Evolutionary conservation across 352 stramenopile genomes (phyloP), one percentile per base, ranked within the genome.

Genomic region (Lagenidium sp.): DNA sequence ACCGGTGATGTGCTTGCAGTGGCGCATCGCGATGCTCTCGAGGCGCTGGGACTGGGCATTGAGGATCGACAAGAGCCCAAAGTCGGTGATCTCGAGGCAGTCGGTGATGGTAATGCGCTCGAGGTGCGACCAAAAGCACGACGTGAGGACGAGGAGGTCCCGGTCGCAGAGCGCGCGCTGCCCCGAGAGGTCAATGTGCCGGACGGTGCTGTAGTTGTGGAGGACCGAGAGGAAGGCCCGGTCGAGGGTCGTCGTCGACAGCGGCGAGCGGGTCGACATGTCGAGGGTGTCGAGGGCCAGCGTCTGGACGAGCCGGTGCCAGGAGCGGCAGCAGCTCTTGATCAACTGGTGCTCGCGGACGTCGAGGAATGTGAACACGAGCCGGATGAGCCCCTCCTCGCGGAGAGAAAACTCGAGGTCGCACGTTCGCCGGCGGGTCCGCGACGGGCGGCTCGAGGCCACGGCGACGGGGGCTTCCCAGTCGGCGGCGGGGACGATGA

Each of bases 1-100:
- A 18, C 77, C 80, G 2, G 63, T 81, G 36, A 93, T 61, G 25
- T 72, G 55, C 51, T 90, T 90, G 71, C 80, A 90, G 53, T 85
- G 68, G 15, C 72, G 75, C 50, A 87, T 68, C 4, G 77, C 88
- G 23, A 93, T 58, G 11, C 56, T 65, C 6, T 55, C 43, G 7
- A 93, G 60, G 25, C 65, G 64, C 41, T 85, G 62, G 5, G 80
- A 93, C 36, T 87, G 80, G 13, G 80, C 80, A 34, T 93, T 93
- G 31, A 93, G 71, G 26, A 93, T 65, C 7, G 77, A 81, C 19
- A 89, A 62, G 18, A 93, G 36, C 1, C 72, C 77, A 46, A 90
- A 83, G 50, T 93, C 80, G 10, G 80, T 85, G 19, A 93, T 53
- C 36, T 77, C 68, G n/a, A 80, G 53, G 52, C 80, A 93, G 45